phyloP scores from a whole-genome alignment of 306 rosid species.

The Hippophae rhamnoides region DNA sequence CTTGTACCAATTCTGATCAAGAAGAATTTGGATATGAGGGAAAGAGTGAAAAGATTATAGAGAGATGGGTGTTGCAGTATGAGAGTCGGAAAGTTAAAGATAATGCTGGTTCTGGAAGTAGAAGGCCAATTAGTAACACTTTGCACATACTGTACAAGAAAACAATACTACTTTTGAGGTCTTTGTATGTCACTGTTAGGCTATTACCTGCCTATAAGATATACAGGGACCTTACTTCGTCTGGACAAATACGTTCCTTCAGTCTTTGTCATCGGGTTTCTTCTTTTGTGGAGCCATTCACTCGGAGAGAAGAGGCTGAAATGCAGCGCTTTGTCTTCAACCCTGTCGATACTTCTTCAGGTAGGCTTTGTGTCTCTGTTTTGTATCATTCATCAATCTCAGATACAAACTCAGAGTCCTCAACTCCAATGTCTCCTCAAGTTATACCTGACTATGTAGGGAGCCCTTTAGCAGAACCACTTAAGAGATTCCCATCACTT shows the following conservation, averaged over 20 bases:
- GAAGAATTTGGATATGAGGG: slow-evolving; percentile 39
- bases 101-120: slow-evolving; percentile 32
- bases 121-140: slow-evolving; percentile 46
- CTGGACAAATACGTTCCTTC: slow-evolving; percentile 46
- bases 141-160: slow-evolving; percentile 55
- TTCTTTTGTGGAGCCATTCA: slow-evolving; percentile 60
- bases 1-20: slow-evolving; percentile 36
- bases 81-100: slow-evolving; percentile 50
- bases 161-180: slow-evolving; percentile 60
- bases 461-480: slow-evolving; percentile 66
- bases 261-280: slow-evolving; percentile 61
- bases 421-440: slow-evolving; percentile 60
- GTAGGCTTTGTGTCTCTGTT: slow-evolving; percentile 65
- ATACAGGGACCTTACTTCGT: slow-evolving; percentile 54
- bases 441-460: slow-evolving; percentile 76
- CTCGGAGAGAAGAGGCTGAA: slow-evolving; percentile 53
- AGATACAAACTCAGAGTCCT: slow-evolving; percentile 46
- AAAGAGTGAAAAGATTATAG: slow-evolving; percentile 60
- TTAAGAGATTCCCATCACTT: slow-evolving; percentile 48
- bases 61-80: slow-evolving; percentile 77
- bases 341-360: slow-evolving; percentile 71
- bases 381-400: slow-evolving; percentile 45
- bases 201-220: slow-evolving; percentile 66
- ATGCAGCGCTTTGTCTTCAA: slow-evolving; percentile 67
- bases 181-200: slow-evolving; percentile 63